Conservation (phyloP, 306 rosid species). For the Neltuma alba region DNA sequence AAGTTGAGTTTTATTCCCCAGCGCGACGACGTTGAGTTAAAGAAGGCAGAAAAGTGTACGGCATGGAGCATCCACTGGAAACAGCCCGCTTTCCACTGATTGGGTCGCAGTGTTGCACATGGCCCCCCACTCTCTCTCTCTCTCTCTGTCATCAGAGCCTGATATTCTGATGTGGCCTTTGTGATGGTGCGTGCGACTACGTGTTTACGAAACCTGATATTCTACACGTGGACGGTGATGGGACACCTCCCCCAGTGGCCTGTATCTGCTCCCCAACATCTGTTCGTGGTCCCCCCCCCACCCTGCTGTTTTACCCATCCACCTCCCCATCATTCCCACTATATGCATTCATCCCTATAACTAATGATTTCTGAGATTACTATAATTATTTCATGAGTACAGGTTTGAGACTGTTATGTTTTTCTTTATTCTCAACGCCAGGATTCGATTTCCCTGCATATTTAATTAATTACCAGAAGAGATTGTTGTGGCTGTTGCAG, state of each 20-base stretch:
- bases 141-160: not conserved
- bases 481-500: not conserved
- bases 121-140: slow-evolving; percentile 25
- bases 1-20: no score
- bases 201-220: slow-evolving; percentile 21
- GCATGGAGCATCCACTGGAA: not conserved
- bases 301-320: not conserved
- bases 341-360: not conserved
- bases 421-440: not conserved
- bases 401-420: not conserved
- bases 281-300: not conserved
- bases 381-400: not conserved
- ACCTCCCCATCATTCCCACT: not conserved
- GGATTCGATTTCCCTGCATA: not conserved
- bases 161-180: slow-evolving; percentile 31
- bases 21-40: not conserved
- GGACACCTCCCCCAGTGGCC: not conserved
- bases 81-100: slow-evolving; percentile 33
- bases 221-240: slow-evolving; percentile 60
- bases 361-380: not conserved
- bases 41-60: not conserved
- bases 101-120: slow-evolving; percentile 55
- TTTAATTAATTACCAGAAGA: not conserved
- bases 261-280: not conserved
- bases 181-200: slow-evolving; percentile 46